phyloP scores from a whole-genome alignment of 2,329 filamentous ascomycete species.

The Alternaria rosae region DNA sequence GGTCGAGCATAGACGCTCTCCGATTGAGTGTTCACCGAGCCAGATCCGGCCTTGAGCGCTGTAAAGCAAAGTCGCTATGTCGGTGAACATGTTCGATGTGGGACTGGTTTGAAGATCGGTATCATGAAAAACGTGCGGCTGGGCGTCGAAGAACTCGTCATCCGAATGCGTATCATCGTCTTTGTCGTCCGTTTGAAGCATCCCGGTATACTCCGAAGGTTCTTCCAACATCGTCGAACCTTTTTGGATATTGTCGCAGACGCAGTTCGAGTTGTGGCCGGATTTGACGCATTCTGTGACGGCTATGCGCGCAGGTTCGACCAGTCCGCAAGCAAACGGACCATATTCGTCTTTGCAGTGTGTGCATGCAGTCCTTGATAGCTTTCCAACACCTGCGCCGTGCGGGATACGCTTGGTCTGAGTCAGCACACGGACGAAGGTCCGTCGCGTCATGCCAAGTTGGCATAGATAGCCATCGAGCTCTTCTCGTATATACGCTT shows the following conservation, averaged over 20 bases:
- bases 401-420: not conserved
- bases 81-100: constrained; percentile 6
- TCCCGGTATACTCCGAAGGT: not conserved
- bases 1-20: constrained; percentile 9
- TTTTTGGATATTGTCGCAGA: not conserved
- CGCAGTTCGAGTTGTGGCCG: not conserved
- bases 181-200: not conserved
- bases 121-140: not conserved
- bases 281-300: constrained; percentile 15
- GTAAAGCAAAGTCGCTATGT: constrained; percentile 17
- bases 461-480: not conserved
- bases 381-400: not conserved
- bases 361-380: not conserved
- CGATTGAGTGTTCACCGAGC: constrained; percentile 4
- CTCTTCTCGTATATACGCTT: not conserved
- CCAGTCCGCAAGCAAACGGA: constrained; percentile 5
- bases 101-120: not conserved
- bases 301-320: constrained; percentile 16
- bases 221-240: not conserved
- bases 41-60: constrained; percentile 18
- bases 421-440: not conserved
- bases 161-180: not conserved
- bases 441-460: not conserved
- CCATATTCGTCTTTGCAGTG: not conserved
- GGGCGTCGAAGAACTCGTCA: not conserved